Base-by-base conservation (phyloP, 257 asterid species). In the Nicotiana attenuata region DNA sequence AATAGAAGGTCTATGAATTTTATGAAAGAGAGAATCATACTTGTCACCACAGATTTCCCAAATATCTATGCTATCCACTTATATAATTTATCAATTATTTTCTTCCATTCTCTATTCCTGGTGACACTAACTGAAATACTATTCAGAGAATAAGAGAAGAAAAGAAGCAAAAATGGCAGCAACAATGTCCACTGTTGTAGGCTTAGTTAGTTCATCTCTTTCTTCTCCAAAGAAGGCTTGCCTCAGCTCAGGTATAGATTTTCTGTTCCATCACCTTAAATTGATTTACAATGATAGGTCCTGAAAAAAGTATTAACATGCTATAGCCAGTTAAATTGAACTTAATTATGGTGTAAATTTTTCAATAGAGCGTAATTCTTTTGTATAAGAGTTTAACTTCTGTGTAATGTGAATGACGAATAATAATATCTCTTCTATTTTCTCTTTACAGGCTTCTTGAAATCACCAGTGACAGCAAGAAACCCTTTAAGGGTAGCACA, bases 401-500 rank as follows among this genome's bases (percentile, higher is more conserved):
- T 24, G 29, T 9, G 8, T n/a, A 31, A 8, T 47, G 24, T 81
- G 1, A 13, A 47, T 10, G 33, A 17, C 5, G 33, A 15, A 7
- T 29, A 50, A 10, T 10, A 52, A 64, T 14, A 52, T 35, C 10
- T 80, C 8, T 47, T 50, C 17, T 24, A 24, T 50, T 50, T 26
- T 75, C 0, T 11, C 14, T 71, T 79, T 35, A 2, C 80, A 92
- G 97, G 94, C 13, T 95, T 92, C 41, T 38, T 92, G 45, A 92
- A 81, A 83, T 76, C 97, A 45, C 87, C 92, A 0, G 90, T 89
- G 82, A 79, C 86, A 19, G 89, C 97, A 11, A 86, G 95, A 88
- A 95, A 95, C 89, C 96, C 96, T 75, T 81, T 91, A 19, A 87
- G 83, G 93, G 83, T 89, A 64, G 92, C 93, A 68, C 81, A 86